Percentiles rank a stretch among this genome's conserved stretches.
Conservation (phyloP, 768 basidiomycete species). For the Kwoniella europaea region DNA sequence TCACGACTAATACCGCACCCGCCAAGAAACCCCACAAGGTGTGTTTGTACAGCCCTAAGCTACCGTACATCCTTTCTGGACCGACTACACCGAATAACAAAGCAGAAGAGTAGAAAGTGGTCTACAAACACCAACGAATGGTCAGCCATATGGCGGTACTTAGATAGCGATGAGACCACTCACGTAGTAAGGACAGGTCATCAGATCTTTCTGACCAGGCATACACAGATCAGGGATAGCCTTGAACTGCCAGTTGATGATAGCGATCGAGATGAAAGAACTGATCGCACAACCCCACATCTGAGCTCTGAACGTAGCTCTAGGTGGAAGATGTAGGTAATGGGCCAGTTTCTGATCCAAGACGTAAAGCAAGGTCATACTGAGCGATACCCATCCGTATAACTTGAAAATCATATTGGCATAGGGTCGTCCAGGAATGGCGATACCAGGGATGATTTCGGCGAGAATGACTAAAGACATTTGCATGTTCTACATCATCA, state of each 20-base stretch:
- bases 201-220: constrained; percentile 44
- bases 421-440: constrained; percentile 56
- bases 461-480: constrained; percentile 58
- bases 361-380: constrained; percentile 36
- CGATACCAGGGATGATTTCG: constrained; percentile 58
- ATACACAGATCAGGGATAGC: constrained; percentile 59
- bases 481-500: constrained; percentile 3
- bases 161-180: constrained; percentile 8
- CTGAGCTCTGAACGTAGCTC: constrained; percentile 72
- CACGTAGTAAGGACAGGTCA: constrained; percentile 69
- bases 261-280: constrained; percentile 55
- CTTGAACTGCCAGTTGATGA: constrained; percentile 58
- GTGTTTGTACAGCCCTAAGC: constrained; percentile 60
- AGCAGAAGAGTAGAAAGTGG: constrained; percentile 58
- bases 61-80: constrained; percentile 57
- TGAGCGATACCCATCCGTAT: constrained; percentile 59
- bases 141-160: too few species aligned
- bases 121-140: neutral
- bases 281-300: constrained; percentile 49
- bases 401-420: constrained; percentile 62
- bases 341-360: constrained; percentile 65
- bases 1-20: constrained; percentile 73
- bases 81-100: constrained; percentile 57
- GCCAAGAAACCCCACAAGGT: constrained; percentile 76
- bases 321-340: constrained; percentile 89